Base-by-base conservation (phyloP, 495 filamentous ascomycete genomes). In the Penicillium silybi region DNA sequence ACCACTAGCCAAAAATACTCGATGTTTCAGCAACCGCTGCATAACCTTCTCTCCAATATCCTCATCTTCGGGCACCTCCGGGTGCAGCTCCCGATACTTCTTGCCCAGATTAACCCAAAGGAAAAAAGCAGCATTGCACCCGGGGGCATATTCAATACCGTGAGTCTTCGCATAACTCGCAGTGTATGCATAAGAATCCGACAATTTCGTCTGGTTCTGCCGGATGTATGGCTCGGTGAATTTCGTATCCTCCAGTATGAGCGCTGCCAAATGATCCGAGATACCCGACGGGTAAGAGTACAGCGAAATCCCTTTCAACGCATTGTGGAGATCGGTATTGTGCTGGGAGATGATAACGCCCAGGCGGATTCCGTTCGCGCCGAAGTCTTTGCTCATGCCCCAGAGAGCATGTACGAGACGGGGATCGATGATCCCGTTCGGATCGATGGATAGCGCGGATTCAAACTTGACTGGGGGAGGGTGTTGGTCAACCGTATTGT, bases 311-410 rank as follows among this genome's bases (percentile, higher is more conserved):
- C 65, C 59, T 5, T 58, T 63, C 43, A 78, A 38, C 6, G 79
- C 79, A 1, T 40, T 37, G 6, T 70, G 65, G 1, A 82, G 59
- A 19, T 68, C 68, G 0, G 35, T 19, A 29, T 82, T 82, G 5
- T 48, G 35, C 43, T 74, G 72, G 1, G 80, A 79, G 42, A 80
- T 69, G 6, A 85, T 58, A 41, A 64, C 73, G 0, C 81, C 82
- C 0, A 86, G 50, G 4, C 83, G 71, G 17, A 85, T 63, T 0
- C 84, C 83, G 39, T 72, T 75, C 0, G 76, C 72, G 0, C 73
- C 77, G 50, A 84, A 84, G 54, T 87, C 83, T 59, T 86, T 85
- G 29, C 70, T 74, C 69, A 83, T 73, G 0, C 84, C 83, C 59
- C 80, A 87, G 0, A 85, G 62, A 2, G 81, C 73, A 64, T 88